phyloP scores from a whole-genome alignment of 371 early-diverging fungal genomes.

The Syncephalastrum sp. region DNA sequence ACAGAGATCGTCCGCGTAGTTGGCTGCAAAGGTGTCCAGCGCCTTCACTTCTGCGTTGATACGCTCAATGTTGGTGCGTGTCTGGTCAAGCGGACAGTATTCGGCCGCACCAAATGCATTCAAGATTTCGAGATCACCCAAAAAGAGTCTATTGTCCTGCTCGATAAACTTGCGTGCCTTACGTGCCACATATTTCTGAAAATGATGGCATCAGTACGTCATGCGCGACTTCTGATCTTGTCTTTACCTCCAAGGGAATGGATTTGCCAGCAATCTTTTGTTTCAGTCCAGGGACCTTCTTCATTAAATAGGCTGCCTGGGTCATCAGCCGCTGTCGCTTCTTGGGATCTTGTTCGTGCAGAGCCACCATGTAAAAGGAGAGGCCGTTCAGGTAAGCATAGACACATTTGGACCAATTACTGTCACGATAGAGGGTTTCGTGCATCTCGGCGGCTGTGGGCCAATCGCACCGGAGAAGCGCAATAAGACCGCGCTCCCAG shows the following conservation, averaged over 20 bases:
- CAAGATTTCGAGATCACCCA: slow-evolving; percentile 68
- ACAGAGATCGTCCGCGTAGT: slow-evolving; percentile 59
- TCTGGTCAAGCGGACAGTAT: slow-evolving; percentile 41
- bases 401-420: slow-evolving; percentile 71
- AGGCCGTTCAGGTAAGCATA: slow-evolving; percentile 62
- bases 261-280: slow-evolving; percentile 75
- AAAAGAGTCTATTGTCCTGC: slow-evolving; percentile 54
- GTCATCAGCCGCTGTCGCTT: slow-evolving; percentile 8
- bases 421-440: slow-evolving; percentile 55
- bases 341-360: slow-evolving; percentile 3
- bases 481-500: slow-evolving; percentile 63
- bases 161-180: slow-evolving; percentile 63
- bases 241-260: slow-evolving; percentile 60
- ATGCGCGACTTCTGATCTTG: background rate
- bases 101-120: slow-evolving; percentile 59
- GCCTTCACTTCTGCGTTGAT: slow-evolving; percentile 38
- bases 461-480: slow-evolving; percentile 47
- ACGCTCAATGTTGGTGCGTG: slow-evolving; percentile 35
- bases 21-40: slow-evolving; percentile 22
- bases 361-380: slow-evolving; percentile 37
- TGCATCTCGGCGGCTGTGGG: slow-evolving; percentile 47
- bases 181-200: slow-evolving; percentile 63
- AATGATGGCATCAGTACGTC: background rate
- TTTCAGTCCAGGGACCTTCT: slow-evolving; percentile 45
- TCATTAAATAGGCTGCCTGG: slow-evolving; percentile 40